Percentiles rank a stretch among this genome's conserved stretches.
Conservation (phyloP, 768 basidiomycete genomes). For the Baorangia bicolor region DNA sequence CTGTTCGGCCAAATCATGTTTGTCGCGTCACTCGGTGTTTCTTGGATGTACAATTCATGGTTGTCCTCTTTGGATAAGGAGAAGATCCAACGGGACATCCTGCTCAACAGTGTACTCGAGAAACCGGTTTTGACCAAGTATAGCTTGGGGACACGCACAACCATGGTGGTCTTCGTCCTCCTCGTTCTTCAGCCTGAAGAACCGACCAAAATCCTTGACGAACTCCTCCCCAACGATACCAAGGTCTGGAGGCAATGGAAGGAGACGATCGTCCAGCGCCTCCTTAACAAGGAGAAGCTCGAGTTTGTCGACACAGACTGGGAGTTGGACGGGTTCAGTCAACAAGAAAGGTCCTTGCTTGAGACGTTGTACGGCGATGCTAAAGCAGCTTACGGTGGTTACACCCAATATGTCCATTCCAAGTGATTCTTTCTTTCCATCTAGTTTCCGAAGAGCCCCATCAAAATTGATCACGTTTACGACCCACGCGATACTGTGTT, state of each 20-base stretch:
- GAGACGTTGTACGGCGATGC: slow-evolving; percentile 25
- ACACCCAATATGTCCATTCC: slow-evolving; percentile 3
- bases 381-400: slow-evolving; percentile 28
- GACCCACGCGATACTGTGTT: neutral
- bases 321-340: slow-evolving; percentile 18
- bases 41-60: slow-evolving; percentile 37
- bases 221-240: slow-evolving; percentile 30
- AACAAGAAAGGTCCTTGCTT: slow-evolving; percentile 21
- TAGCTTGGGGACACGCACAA: slow-evolving; percentile 25
- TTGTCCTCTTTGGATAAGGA: slow-evolving; percentile 39
- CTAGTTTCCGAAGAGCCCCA: neutral
- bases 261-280: slow-evolving; percentile 12
- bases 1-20: slow-evolving; percentile 39
- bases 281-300: slow-evolving; percentile 21
- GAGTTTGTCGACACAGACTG: slow-evolving; percentile 22
- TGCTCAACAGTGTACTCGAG: slow-evolving; percentile 25
- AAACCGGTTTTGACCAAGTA: slow-evolving; percentile 25
- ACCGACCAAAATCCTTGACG: slow-evolving; percentile 18
- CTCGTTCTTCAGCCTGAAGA: slow-evolving; percentile 24
- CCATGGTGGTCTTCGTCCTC: slow-evolving; percentile 25
- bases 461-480: neutral
- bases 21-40: slow-evolving; percentile 32
- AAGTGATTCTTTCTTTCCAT: neutral
- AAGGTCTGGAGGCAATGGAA: slow-evolving; percentile 32
- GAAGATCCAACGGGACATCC: slow-evolving; percentile 24